phyloP scores from a whole-genome alignment of 371 early-diverging fungal genomes.

The Rhizopus delemar region DNA sequence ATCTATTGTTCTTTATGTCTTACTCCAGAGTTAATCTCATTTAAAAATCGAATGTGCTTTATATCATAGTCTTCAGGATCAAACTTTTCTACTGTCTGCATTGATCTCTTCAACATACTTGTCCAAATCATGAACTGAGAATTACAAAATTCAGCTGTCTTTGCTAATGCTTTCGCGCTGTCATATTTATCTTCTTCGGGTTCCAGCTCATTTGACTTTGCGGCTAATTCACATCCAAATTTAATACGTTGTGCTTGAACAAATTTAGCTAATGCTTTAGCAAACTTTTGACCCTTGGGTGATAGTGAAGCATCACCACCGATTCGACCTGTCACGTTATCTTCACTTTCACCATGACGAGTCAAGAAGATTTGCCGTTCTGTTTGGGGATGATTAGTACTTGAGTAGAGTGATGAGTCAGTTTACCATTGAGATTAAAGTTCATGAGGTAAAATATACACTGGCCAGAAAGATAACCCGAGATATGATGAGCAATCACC shows the following conservation, averaged over 20 bases:
- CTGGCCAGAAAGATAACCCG: conserved; percentile 79
- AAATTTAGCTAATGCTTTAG: conserved; percentile 69
- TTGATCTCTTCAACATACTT: conserved; percentile 71
- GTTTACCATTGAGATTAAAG: conserved; percentile 58
- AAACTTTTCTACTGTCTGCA: conserved; percentile 70
- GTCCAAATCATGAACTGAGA: conserved; percentile 72
- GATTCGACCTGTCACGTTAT: conserved; percentile 59
- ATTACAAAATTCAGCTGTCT: conserved; percentile 32
- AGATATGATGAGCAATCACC: conserved; percentile 79
- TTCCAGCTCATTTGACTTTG: conserved; percentile 25
- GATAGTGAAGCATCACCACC: conserved; percentile 80
- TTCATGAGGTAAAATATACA: conserved; percentile 90
- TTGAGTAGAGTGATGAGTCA: not conserved
- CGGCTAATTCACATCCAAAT: conserved; percentile 45
- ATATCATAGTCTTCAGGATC: conserved; percentile 71
- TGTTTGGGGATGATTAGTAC: conserved; percentile 11
- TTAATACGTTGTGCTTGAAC: conserved; percentile 47
- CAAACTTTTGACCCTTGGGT: conserved; percentile 61
- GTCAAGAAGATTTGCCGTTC: conserved; percentile 80
- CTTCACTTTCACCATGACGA: conserved; percentile 78
- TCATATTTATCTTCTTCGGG: conserved; percentile 27
- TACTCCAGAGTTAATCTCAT: conserved; percentile 85
- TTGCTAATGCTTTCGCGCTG: conserved; percentile 23
- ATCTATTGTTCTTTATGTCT: conserved; percentile 2
- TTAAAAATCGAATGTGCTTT: conserved; percentile 70